Evolutionary conservation across 2,329 filamentous ascomycete genomes (phyloP).

Genomic region (Chaetomiaceae sp.): DNA sequence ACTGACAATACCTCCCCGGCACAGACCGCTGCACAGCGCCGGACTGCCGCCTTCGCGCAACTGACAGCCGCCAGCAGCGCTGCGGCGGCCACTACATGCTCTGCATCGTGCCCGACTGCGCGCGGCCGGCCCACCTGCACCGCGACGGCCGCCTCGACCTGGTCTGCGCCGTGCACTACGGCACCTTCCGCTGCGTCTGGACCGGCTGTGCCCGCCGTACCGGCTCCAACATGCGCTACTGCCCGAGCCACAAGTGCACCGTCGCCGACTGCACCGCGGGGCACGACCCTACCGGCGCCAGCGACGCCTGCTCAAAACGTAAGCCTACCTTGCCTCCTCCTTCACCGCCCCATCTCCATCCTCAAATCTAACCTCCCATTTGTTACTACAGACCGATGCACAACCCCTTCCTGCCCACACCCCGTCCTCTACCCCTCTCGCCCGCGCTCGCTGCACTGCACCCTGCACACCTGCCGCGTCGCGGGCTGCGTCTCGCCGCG

Average conservation of each 20-base stretch:
- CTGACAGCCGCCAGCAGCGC: slow-evolving; percentile 13
- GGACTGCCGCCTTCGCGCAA: slow-evolving; percentile 10
- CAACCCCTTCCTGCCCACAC: neutral
- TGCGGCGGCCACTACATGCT: slow-evolving; percentile 14
- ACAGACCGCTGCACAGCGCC: slow-evolving; percentile 17
- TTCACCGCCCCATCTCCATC: no score
- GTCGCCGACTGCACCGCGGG: slow-evolving; percentile 9
- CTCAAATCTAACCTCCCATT: no score
- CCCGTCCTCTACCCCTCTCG: neutral
- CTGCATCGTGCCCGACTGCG: slow-evolving; percentile 14
- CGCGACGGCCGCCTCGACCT: slow-evolving; percentile 12
- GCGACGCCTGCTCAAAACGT: neutral
- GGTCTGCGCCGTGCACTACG: slow-evolving; percentile 17
- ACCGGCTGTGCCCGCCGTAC: slow-evolving; percentile 11
- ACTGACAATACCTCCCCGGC: neutral
- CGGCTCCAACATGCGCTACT: slow-evolving; percentile 12
- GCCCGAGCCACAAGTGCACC: slow-evolving; percentile 18
- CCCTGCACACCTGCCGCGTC: slow-evolving; percentile 1
- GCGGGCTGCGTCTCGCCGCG: neutral
- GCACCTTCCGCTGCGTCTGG: slow-evolving; percentile 12
- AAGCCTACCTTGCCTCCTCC: no score
- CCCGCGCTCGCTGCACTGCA: neutral
- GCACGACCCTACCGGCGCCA: neutral
- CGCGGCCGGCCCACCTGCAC: slow-evolving; percentile 10
- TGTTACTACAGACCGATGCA: neutral